phyloP scores from a whole-genome alignment of 108 stramenopile species.

The Cyclotella kingstonii region DNA sequence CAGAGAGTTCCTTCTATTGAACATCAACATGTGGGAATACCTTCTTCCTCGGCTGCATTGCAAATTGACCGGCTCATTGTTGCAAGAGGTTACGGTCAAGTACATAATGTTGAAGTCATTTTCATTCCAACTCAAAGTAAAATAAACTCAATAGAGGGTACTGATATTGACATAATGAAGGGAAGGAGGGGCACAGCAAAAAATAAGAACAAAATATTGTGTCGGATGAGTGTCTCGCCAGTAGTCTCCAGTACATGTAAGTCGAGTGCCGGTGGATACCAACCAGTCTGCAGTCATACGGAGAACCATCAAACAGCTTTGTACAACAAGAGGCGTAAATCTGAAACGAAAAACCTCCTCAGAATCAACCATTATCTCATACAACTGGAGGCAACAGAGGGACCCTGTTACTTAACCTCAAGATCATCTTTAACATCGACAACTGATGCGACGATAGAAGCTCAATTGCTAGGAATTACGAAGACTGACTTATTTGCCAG shows the following conservation, averaged over 20 bases:
- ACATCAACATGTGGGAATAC: neutral
- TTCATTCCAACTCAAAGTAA: slow-evolving; percentile 16
- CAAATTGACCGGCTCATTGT: slow-evolving; percentile 58
- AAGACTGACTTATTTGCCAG: slow-evolving; percentile 31
- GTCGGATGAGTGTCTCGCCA: slow-evolving; percentile 51
- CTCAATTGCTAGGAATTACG: slow-evolving; percentile 40
- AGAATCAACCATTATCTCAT: slow-evolving; percentile 62
- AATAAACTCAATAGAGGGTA: slow-evolving; percentile 20
- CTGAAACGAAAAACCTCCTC: slow-evolving; percentile 4
- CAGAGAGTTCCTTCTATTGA: slow-evolving; percentile 4
- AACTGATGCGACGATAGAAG: slow-evolving; percentile 49
- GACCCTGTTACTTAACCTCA: slow-evolving; percentile 8
- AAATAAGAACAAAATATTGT: slow-evolving; percentile 38
- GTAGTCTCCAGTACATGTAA: slow-evolving; percentile 28
- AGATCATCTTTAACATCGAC: slow-evolving; percentile 31
- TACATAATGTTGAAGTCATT: slow-evolving; percentile 41
- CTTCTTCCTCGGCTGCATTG: slow-evolving; percentile 2
- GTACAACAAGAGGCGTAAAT: slow-evolving; percentile 41
- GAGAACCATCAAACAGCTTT: slow-evolving; percentile 1
- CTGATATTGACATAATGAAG: slow-evolving; percentile 18
- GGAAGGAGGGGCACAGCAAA: slow-evolving; percentile 30
- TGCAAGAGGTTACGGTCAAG: slow-evolving; percentile 53
- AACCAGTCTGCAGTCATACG: neutral
- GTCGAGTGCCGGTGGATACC: neutral
- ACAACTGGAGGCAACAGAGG: slow-evolving; percentile 47